Percentiles rank a stretch among this genome's conserved stretches.
These are phyloP conservation scores for Nicotiana otophora DNA, from an alignment of 257 asterid species.

Conservation along the genomic window DNA sequence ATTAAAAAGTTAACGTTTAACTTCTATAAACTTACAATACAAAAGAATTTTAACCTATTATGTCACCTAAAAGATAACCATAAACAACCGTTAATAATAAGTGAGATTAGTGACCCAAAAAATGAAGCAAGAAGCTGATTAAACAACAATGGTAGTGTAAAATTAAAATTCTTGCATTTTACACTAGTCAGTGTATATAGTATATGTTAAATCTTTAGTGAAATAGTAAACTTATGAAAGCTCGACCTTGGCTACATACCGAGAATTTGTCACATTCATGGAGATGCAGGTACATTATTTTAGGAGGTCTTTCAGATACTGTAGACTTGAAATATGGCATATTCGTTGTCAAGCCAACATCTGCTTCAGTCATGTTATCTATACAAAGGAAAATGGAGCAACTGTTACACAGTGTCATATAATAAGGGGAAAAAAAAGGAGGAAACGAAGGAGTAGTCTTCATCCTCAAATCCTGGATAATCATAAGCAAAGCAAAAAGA, in stretches of 20 bases:
- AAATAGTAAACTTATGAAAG: neutral
- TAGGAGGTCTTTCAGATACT: slow-evolving; percentile 30
- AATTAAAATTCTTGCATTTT: neutral
- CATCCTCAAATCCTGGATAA: neutral
- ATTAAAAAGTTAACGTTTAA: neutral
- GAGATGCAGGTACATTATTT: slow-evolving; percentile 53
- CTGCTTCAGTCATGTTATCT: slow-evolving; percentile 9
- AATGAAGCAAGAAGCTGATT: neutral
- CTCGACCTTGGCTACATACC: slow-evolving; percentile 26
- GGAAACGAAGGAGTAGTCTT: neutral
- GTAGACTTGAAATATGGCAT: slow-evolving; percentile 47
- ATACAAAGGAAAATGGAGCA: neutral
- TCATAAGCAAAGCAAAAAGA: neutral
- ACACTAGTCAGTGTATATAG: neutral
- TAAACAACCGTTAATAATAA: too few species aligned
- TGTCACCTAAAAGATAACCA: neutral
- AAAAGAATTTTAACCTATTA: neutral
- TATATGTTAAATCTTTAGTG: neutral
- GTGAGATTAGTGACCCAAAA: neutral
- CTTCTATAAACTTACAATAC: neutral
- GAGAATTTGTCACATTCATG: slow-evolving; percentile 66
- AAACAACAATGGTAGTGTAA: neutral
- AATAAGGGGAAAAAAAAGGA: neutral
- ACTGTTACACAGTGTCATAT: neutral
- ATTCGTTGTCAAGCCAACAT: neutral